These are phyloP conservation scores for Pascua guehoae DNA, from an alignment of 1,284 basidiomycete genomes.

Conservation along the genomic window DNA sequence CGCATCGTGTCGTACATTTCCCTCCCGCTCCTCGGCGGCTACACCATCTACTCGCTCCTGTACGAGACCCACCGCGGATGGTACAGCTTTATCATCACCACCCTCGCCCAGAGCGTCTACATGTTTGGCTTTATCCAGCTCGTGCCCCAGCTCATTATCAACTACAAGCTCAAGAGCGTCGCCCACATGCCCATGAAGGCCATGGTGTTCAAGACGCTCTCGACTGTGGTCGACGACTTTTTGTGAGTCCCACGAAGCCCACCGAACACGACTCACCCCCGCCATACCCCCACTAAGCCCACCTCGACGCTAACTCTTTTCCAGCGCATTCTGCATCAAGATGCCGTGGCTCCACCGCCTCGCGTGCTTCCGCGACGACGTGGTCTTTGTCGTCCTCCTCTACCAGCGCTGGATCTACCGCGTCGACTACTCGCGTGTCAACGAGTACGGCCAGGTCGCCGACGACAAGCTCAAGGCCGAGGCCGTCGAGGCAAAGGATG, in stretches of 20 bases:
- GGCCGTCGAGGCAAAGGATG: conserved; percentile 48
- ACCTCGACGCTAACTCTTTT: background rate
- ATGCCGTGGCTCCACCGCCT: conserved; percentile 85
- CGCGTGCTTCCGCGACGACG: conserved; percentile 68
- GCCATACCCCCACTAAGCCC: conserved; percentile 3
- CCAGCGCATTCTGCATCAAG: conserved; percentile 63
- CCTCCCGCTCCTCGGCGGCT: conserved; percentile 76
- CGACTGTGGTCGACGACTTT: conserved; percentile 74
- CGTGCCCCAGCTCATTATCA: conserved; percentile 81
- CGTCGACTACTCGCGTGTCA: conserved; percentile 85
- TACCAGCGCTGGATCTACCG: conserved; percentile 89
- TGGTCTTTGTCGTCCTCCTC: conserved; percentile 62
- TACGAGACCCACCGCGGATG: conserved; percentile 72
- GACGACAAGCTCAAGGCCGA: conserved; percentile 32
- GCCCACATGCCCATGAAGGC: conserved; percentile 69
- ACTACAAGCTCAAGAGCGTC: conserved; percentile 85
- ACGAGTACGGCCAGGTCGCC: conserved; percentile 87
- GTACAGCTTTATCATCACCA: conserved; percentile 89
- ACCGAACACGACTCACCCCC: conserved; percentile 32
- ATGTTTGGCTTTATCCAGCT: conserved; percentile 97
- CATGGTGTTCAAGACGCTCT: conserved; percentile 84
- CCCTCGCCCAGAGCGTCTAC: conserved; percentile 50
- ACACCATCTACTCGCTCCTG: conserved; percentile 73
- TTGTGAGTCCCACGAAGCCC: conserved; percentile 64
- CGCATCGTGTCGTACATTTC: conserved; percentile 81